Base-by-base conservation (phyloP, 768 basidiomycete species). In the Ramaria sp. region DNA sequence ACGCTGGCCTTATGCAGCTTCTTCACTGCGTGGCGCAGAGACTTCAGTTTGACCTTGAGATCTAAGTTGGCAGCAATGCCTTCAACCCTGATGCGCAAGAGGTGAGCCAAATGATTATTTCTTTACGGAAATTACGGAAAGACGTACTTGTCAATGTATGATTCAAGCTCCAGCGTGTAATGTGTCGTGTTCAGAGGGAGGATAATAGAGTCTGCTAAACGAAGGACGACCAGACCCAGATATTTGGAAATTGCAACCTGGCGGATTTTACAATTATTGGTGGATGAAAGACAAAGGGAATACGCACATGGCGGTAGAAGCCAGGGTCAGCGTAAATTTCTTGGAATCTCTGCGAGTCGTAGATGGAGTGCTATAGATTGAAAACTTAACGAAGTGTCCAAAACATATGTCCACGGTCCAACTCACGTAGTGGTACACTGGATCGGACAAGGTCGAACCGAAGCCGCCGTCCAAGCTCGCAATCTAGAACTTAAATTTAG, bases 241-340 rank as follows among this genome's bases (percentile, higher is more conserved):
- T 82, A 74, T 64, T 84, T 78, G 9, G 88, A 84, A 45, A 85
- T 75, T 41, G 83, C 84, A 49, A 79, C 77, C 83, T 86, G 57
- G 7, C 39, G 17, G 2, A n/a, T 41, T 27, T 27, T 27, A 27
- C 27, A 27, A 27, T 27, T 27, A 19, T 20, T 17, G 46, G 47
- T 17, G 27, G 5, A 46, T 11, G 20, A 31, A 22, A 24, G 31
- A n/a, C 58, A 20, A 42, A 42, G 39, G 31, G 48, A 13, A 54
- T 37, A 69, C 77, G 58, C 66, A 85, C 84, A 68, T 91, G 87
- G 48, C 81, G 78, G 66, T 79, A 71, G 73, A 88, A 92, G 19
- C 78, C 80, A 38, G 85, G 83, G 65, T 92, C 91, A 19, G 77
- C 86, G 60, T 85, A 91, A 53, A 77, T 64, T 61, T 87, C 82